Evolutionary conservation across 495 filamentous ascomycete species (phyloP).

Genomic region (Xylaria flabelliformis): DNA sequence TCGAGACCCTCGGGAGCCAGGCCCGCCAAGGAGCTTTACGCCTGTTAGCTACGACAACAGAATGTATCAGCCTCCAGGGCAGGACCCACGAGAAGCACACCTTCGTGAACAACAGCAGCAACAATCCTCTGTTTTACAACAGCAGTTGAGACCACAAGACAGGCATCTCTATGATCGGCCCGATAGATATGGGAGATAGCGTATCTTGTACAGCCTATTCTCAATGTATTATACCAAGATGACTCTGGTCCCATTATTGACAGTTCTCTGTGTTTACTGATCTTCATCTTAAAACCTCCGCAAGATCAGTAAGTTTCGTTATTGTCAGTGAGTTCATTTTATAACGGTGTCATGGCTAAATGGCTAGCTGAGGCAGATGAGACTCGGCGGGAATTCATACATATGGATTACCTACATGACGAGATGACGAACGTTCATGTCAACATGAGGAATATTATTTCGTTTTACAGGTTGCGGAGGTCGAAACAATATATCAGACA

Average conservation of each 20-base stretch:
- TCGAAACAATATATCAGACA: not conserved
- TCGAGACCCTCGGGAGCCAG: slow-evolving; percentile 42
- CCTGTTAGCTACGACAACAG: slow-evolving; percentile 40
- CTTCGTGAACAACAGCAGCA: slow-evolving; percentile 40
- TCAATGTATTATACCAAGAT: not conserved
- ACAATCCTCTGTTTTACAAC: slow-evolving; percentile 40
- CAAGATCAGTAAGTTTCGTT: not conserved
- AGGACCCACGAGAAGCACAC: slow-evolving; percentile 39
- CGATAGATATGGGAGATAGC: slow-evolving; percentile 41
- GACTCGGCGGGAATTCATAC: not conserved
- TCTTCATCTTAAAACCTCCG: not conserved
- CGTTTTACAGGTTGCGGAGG: not conserved
- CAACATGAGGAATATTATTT: not conserved
- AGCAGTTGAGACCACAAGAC: slow-evolving; percentile 46
- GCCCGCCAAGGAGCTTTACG: slow-evolving; percentile 40
- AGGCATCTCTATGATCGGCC: slow-evolving; percentile 40
- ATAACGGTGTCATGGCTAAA: not conserved
- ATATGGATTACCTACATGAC: not conserved
- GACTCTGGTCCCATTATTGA: not conserved
- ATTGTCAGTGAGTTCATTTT: not conserved
- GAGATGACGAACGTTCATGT: not conserved
- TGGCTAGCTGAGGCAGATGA: not conserved
- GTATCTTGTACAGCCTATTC: not conserved
- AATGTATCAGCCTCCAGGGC: slow-evolving; percentile 33
- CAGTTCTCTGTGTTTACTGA: not conserved